phyloP scores from a whole-genome alignment of 768 basidiomycete genomes.

The Multifurca ochricompacta region DNA sequence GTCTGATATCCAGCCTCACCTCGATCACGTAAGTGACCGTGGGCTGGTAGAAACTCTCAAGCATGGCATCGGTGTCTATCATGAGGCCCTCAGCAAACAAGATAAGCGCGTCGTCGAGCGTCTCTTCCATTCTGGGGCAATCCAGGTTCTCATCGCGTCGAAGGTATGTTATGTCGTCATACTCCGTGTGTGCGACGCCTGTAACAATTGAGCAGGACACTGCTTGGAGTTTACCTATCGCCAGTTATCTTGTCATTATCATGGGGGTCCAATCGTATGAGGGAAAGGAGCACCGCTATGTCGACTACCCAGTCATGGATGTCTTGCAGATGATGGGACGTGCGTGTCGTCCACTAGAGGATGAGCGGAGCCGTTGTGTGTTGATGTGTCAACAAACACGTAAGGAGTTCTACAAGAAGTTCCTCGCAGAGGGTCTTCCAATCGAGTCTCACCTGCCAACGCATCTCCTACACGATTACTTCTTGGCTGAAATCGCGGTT shows the following conservation, averaged over 20 bases:
- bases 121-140: conserved; percentile 88
- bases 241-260: conserved; percentile 96
- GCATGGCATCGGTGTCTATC: conserved; percentile 91
- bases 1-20: conserved; percentile 76
- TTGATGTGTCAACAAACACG: conserved; percentile 96
- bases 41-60: conserved; percentile 72
- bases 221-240: conserved; percentile 91
- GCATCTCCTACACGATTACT: conserved; percentile 89
- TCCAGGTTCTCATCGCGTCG: conserved; percentile 90
- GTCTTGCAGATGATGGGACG: conserved; percentile 99
- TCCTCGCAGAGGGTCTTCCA: conserved; percentile 92
- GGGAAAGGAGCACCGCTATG: conserved; percentile 95
- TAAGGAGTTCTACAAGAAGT: conserved; percentile 99
- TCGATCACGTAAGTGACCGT: conserved; percentile 75
- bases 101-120: conserved; percentile 93
- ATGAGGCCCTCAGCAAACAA: conserved; percentile 85
- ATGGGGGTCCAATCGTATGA: conserved; percentile 99
- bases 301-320: conserved; percentile 98
- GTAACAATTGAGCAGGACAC: conserved; percentile 54
- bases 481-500: conserved; percentile 96
- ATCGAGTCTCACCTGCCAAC: conserved; percentile 94
- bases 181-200: neutral
- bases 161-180: conserved; percentile 46
- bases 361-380: conserved; percentile 87
- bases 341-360: conserved; percentile 87